phyloP scores from a whole-genome alignment of 768 basidiomycete species.

The Cyathus striatus region DNA sequence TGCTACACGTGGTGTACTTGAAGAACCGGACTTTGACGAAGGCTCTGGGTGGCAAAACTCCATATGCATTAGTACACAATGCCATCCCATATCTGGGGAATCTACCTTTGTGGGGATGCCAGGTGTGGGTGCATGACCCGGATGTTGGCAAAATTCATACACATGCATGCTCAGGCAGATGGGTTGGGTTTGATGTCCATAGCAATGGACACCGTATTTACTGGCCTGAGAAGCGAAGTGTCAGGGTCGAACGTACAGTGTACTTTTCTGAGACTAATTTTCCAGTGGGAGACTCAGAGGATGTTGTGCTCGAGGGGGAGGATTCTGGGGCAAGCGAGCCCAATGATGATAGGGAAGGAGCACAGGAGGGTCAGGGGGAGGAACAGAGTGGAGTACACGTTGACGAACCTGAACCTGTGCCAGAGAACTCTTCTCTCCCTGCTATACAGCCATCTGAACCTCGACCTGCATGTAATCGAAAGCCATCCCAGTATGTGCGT shows the following conservation, averaged over 20 bases:
- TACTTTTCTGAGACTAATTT: not conserved
- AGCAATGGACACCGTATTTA: conserved; percentile 13
- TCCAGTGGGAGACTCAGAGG: conserved; percentile 1
- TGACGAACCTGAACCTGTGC: no score
- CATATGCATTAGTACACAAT: conserved; percentile 11
- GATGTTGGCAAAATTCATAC: conserved; percentile 6
- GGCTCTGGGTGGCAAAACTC: conserved; percentile 16
- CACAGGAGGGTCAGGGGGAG: no score
- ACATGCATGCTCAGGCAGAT: conserved; percentile 8
- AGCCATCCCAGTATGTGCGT: no score
- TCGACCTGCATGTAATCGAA: no score
- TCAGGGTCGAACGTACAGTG: conserved; percentile 12
- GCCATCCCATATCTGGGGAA: conserved; percentile 17
- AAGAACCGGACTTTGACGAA: conserved; percentile 24
- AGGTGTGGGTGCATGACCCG: conserved; percentile 11
- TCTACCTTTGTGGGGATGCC: conserved; percentile 17
- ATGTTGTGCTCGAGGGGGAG: not conserved
- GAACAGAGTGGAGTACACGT: no score
- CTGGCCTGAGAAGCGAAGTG: conserved; percentile 13
- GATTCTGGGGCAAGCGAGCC: not conserved
- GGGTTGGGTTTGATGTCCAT: conserved; percentile 10
- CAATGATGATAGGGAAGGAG: no score
- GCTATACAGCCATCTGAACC: no score
- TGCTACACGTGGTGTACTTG: conserved; percentile 22
- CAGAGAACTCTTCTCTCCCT: no score